A percentile compares a stretch with the other conserved stretches of the same genome.
Evolutionary conservation across 371 early-diverging fungal species (phyloP).

Genomic region (Basidiobolus heterosporus): DNA sequence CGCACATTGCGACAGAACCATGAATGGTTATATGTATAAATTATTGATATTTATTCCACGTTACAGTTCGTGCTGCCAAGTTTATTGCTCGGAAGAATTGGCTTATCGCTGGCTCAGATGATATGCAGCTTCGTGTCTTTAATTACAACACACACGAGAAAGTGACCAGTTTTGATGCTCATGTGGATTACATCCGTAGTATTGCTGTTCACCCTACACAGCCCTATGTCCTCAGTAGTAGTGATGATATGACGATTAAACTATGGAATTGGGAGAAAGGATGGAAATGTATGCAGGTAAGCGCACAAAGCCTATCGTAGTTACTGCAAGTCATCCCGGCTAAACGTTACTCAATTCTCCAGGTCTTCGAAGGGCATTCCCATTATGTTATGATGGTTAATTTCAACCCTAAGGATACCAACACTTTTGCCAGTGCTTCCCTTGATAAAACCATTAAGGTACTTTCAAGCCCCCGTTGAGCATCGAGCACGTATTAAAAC

Average conservation of each 20-base stretch:
- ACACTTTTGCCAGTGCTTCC: conserved; percentile 91
- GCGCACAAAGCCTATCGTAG: not conserved
- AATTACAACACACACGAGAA: conserved; percentile 98
- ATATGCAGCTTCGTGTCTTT: conserved; percentile 94
- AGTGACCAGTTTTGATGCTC: conserved; percentile 91
- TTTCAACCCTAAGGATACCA: conserved; percentile 92
- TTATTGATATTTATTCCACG: not conserved
- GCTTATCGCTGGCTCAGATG: conserved; percentile 94
- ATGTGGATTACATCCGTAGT: conserved; percentile 94
- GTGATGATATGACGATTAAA: conserved; percentile 97
- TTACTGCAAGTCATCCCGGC: no score
- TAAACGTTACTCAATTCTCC: not conserved
- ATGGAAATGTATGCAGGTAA: conserved; percentile 84
- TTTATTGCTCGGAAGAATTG: conserved; percentile 94
- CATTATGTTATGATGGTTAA: conserved; percentile 95
- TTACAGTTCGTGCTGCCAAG: conserved; percentile 80
- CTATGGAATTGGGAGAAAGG: conserved; percentile 98
- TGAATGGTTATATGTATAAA: not conserved
- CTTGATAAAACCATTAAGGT: conserved; percentile 85
- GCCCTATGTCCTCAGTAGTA: conserved; percentile 79
- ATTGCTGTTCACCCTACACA: conserved; percentile 93
- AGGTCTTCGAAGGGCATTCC: conserved; percentile 94
- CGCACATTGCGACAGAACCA: not conserved
- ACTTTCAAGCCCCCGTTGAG: not conserved
- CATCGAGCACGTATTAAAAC: not conserved